phyloP scores from a whole-genome alignment of 2,329 filamentous ascomycete genomes.

The Geosmithia putterillii region DNA sequence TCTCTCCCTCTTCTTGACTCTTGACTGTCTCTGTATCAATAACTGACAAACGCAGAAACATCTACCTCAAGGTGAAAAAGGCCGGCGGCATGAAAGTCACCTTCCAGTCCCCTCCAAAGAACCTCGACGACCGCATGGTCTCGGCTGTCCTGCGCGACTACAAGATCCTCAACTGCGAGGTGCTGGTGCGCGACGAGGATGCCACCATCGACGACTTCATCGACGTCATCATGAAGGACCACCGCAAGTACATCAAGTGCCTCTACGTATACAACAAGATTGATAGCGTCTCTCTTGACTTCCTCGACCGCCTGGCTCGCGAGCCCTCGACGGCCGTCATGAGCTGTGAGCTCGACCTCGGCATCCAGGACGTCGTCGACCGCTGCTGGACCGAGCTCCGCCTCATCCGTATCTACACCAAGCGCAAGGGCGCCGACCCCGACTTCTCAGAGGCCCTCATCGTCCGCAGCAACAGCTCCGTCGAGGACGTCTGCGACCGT shows the following conservation, averaged over 20 bases:
- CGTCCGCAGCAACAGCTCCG: conserved; percentile 73
- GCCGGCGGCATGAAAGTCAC: conserved; percentile 98
- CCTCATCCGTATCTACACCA: conserved; percentile 89
- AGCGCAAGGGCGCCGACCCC: conserved; percentile 84
- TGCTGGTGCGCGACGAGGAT: conserved; percentile 87
- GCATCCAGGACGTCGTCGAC: conserved; percentile 86
- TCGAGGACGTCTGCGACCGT: conserved; percentile 95
- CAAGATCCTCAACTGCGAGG: conserved; percentile 96
- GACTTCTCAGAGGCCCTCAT: conserved; percentile 88
- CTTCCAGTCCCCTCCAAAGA: conserved; percentile 79
- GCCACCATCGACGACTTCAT: conserved; percentile 97
- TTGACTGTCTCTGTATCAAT: background rate
- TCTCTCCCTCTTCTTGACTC: background rate
- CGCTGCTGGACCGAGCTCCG: conserved; percentile 88
- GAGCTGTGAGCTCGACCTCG: conserved; percentile 91
- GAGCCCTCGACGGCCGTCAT: conserved; percentile 94
- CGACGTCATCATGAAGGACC: conserved; percentile 98
- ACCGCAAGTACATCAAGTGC: conserved; percentile 90
- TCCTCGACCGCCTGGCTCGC: conserved; percentile 80
- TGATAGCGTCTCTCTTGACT: conserved; percentile 85
- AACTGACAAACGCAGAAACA: conserved; percentile 72
- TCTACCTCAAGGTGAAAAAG: conserved; percentile 92
- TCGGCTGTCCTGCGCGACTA: conserved; percentile 97
- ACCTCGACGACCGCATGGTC: conserved; percentile 94
- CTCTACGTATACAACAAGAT: conserved; percentile 99